Conservation (phyloP, 306 rosid species). For the Cicer cuneatum region DNA sequence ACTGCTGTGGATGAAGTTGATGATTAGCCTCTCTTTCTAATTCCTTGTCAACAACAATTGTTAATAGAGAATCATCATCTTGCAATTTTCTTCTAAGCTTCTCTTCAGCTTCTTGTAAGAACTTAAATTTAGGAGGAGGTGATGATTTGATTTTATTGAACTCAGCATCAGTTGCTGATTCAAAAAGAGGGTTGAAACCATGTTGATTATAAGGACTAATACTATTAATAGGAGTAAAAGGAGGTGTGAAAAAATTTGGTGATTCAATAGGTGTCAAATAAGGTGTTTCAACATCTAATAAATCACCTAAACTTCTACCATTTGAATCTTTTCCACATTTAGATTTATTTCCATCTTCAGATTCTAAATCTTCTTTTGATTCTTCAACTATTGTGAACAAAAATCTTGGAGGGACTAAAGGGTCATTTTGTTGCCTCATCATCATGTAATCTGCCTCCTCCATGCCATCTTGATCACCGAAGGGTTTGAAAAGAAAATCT, state of each 20-base stretch:
- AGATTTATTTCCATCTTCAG: conserved; percentile 70
- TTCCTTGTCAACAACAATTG: conserved; percentile 70
- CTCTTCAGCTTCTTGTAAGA: conserved; percentile 92
- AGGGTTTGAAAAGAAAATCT: conserved; percentile 72
- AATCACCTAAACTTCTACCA: conserved; percentile 81
- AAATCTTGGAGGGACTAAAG: conserved; percentile 77
- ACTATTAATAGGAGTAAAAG: conserved; percentile 61
- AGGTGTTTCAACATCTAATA: conserved; percentile 85
- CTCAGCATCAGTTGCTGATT: conserved; percentile 83
- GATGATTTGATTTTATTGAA: conserved; percentile 83
- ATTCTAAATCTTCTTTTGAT: conserved; percentile 92
- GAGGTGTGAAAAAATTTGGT: conserved; percentile 81
- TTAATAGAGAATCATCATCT: conserved; percentile 66
- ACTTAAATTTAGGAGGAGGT: conserved; percentile 96
- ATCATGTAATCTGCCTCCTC: conserved; percentile 75
- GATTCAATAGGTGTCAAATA: conserved; percentile 83
- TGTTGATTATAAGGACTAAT: conserved; percentile 52
- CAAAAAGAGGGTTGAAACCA: conserved; percentile 80
- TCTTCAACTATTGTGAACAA: conserved; percentile 94
- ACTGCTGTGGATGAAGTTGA: conserved; percentile 48
- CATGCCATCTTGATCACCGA: conserved; percentile 63
- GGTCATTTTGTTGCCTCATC: conserved; percentile 49
- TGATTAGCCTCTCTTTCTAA: conserved; percentile 55
- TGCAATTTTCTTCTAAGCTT: conserved; percentile 68
- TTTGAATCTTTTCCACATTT: conserved; percentile 56